These are phyloP conservation scores for Cyclaneusma minus DNA, from an alignment of 2,329 filamentous ascomycete species.

Conservation along the genomic window DNA sequence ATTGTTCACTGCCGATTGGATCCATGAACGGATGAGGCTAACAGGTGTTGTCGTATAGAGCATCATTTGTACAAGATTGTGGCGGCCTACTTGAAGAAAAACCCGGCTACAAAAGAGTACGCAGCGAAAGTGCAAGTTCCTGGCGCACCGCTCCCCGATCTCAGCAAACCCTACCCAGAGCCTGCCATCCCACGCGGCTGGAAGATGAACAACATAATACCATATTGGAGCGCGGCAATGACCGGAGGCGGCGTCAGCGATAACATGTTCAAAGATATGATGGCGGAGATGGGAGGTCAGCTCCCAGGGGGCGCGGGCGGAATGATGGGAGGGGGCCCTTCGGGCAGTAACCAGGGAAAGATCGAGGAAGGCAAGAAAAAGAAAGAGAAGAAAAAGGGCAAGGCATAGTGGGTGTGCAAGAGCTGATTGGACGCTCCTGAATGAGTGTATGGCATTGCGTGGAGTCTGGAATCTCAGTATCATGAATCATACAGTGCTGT, in stretches of 20 bases:
- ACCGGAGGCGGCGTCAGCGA: constrained; percentile 88
- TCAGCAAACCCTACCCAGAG: constrained; percentile 51
- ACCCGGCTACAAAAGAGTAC: constrained; percentile 62
- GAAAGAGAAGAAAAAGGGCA: constrained; percentile 31
- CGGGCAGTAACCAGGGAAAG: constrained; percentile 11
- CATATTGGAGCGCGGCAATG: constrained; percentile 76
- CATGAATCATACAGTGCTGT: too few relatives aligned
- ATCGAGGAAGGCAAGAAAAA: constrained; percentile 23
- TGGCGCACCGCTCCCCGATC: constrained; percentile 47
- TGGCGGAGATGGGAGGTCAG: constrained; percentile 64
- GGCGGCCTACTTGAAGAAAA: constrained; percentile 55
- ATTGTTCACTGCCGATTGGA: background rate
- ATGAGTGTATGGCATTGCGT: too few relatives aligned
- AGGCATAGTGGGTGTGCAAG: constrained; percentile 6
- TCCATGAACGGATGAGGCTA: constrained; percentile 6
- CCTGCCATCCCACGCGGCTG: constrained; percentile 72
- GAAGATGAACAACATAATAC: constrained; percentile 76
- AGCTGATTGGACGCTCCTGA: too few relatives aligned
- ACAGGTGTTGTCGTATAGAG: constrained; percentile 34
- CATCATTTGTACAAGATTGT: constrained; percentile 79
- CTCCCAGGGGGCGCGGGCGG: constrained; percentile 17
- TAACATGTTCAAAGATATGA: constrained; percentile 91
- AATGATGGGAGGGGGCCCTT: constrained; percentile 12
- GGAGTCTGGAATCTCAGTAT: too few relatives aligned
- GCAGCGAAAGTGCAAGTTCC: constrained; percentile 59